A percentile compares a stretch with the other conserved stretches of the same genome.
These are phyloP conservation scores for Rhizophora apiculata DNA, from an alignment of 345 rosid species.

Conservation along the genomic window DNA sequence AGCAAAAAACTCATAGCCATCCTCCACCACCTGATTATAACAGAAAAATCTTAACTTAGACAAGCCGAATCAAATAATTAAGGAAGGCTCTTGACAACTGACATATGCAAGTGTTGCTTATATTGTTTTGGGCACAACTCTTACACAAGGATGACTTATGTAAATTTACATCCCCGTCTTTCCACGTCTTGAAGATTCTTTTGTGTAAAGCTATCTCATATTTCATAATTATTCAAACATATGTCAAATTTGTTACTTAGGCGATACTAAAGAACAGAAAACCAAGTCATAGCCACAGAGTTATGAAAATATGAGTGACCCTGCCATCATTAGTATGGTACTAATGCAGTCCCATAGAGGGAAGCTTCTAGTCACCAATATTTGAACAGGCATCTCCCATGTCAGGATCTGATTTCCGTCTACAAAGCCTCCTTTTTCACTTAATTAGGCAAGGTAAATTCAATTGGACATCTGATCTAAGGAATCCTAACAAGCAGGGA, in stretches of 20 bases:
- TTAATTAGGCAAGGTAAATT: not conserved
- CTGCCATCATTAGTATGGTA: no score
- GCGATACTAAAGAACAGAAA: not conserved
- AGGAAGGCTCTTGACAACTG: not conserved
- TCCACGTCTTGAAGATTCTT: not conserved
- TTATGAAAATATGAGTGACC: not conserved
- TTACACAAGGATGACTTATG: not conserved
- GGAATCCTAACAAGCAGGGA: not conserved
- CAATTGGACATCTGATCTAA: not conserved
- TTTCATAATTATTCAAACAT: not conserved
- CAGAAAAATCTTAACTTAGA: conserved; percentile 10
- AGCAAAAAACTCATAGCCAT: conserved; percentile 94
- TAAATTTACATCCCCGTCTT: not conserved
- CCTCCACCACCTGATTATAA: conserved; percentile 84
- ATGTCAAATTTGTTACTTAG: not conserved
- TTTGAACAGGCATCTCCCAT: not conserved
- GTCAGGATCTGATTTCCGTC: conserved; percentile 2
- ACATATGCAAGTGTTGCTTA: not conserved
- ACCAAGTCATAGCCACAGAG: not conserved
- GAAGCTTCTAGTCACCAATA: not conserved
- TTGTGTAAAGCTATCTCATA: not conserved
- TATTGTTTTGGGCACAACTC: not conserved
- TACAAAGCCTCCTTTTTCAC: not conserved
- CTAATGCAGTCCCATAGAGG: not conserved
- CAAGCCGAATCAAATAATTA: not conserved